Percentiles rank a stretch among this genome's conserved stretches.
Evolutionary conservation across 2,329 filamentous ascomycete genomes (phyloP).

Genomic region (Lecanicillium sp.): DNA sequence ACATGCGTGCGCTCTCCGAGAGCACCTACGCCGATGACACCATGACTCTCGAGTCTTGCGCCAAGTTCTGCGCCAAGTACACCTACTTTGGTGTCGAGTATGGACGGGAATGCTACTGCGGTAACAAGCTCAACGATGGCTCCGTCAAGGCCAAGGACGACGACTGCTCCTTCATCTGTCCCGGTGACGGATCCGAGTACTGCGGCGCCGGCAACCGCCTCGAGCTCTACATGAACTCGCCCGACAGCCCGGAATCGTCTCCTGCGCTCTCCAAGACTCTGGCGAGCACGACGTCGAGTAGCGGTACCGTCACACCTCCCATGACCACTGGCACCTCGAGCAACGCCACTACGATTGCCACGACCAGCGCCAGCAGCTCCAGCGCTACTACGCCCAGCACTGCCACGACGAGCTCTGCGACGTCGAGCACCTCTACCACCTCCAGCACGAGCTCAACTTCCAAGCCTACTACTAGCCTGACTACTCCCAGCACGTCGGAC

Average conservation of each 20-base stretch:
- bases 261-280: no score
- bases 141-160: constrained; percentile 25
- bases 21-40: constrained; percentile 25
- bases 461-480: neutral
- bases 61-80: constrained; percentile 24
- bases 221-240: constrained; percentile 26
- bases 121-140: constrained; percentile 25
- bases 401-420: neutral
- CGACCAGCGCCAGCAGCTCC: neutral
- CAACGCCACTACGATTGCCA: neutral
- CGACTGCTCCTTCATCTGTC: constrained; percentile 30
- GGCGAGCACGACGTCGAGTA: no score
- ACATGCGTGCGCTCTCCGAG: constrained; percentile 25
- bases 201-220: constrained; percentile 31
- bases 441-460: constrained; percentile 2
- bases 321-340: neutral
- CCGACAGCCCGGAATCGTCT: no score
- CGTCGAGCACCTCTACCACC: neutral
- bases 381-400: neutral
- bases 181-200: constrained; percentile 26
- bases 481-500: neutral
- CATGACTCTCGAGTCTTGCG: constrained; percentile 32
- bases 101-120: constrained; percentile 34
- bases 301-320: neutral
- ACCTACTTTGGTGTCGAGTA: constrained; percentile 31